These are phyloP conservation scores for Cyphellophora europaea DNA, from an alignment of 2,329 filamentous ascomycete species.

Conservation along the genomic window DNA sequence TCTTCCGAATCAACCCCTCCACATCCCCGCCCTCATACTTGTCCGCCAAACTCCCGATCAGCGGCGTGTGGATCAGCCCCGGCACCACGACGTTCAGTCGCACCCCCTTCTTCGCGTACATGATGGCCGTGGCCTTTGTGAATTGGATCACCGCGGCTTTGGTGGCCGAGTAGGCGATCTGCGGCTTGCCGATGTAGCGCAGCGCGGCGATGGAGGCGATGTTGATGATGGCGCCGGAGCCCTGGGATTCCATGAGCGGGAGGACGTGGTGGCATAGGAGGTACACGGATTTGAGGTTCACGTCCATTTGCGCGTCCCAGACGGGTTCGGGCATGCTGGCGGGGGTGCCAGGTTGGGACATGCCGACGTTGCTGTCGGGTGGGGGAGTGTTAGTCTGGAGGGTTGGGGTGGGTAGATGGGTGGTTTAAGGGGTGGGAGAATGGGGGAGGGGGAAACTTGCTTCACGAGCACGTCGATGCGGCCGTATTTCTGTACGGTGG, in stretches of 20 bases:
- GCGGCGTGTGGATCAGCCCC: slow-evolving; percentile 48
- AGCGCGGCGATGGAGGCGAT: slow-evolving; percentile 44
- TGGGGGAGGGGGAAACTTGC: neutral
- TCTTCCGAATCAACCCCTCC: slow-evolving; percentile 41
- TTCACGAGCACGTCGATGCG: slow-evolving; percentile 3
- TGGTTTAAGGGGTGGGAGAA: neutral
- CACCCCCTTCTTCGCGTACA: slow-evolving; percentile 38
- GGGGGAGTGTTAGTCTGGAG: too few species aligned
- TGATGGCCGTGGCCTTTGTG: slow-evolving; percentile 37
- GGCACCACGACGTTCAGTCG: slow-evolving; percentile 48
- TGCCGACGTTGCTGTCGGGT: slow-evolving; percentile 52
- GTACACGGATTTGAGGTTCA: slow-evolving; percentile 50
- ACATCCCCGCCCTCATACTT: slow-evolving; percentile 37
- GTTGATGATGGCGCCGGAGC: slow-evolving; percentile 36
- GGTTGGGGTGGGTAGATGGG: too few species aligned
- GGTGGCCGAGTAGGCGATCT: slow-evolving; percentile 41
- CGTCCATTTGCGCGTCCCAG: slow-evolving; percentile 45
- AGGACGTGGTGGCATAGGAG: slow-evolving; percentile 43
- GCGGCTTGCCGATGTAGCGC: slow-evolving; percentile 42
- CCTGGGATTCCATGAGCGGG: slow-evolving; percentile 45
- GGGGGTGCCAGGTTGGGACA: slow-evolving; percentile 43
- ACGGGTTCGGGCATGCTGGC: slow-evolving; percentile 38
- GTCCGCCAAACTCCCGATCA: slow-evolving; percentile 35
- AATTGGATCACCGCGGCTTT: slow-evolving; percentile 40
- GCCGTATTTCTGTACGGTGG: neutral